Base-by-base conservation (phyloP, 23 red algal genomes). In the Gracilaria gracilis region DNA sequence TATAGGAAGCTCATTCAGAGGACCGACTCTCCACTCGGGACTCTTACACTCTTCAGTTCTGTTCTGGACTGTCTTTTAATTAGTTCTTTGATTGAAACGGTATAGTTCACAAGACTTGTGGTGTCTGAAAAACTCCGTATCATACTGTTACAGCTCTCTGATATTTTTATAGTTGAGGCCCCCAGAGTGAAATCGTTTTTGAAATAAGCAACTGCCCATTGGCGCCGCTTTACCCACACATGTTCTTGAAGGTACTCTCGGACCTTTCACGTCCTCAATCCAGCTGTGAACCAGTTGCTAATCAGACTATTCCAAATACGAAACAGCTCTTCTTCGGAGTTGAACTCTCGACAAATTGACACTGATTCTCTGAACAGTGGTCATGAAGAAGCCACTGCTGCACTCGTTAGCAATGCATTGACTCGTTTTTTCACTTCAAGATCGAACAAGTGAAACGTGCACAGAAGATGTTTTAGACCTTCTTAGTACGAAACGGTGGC, bases 161-260 rank as follows among this genome's bases (percentile, higher is more conserved):
- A 79, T 12, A 1, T 38, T 11, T 39, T 4, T 1, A 37, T 79
- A 21, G 37, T 79, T 32, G 37, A 79, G 13, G 75, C 5, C 1
- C 75, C 75, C 6, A 79, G 42, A 51, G 75, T 79, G 14, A 79
- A 79, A 39, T 24, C 1, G 8, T 79, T 21, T 24, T 49, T 79
- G 23, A 51, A 79, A 25, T 46, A 79, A 1, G 37, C 13, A 2
- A 51, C 24, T 1, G 75, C 37, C 75, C 75, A 55, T 55, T 55
- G 51, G 1, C 16, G 7, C 1, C 51, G 51, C 16, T 55, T 55
- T 9, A 2, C 16, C 1, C 51, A 55, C 19, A 55, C 17, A 20
- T 55, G 51, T 9, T 55, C 16, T 15, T 55, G 9, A 20, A 79
- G 46, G n/a, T 79, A 79, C 3, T 15, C 1, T 2, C 75, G 4